phyloP scores from a whole-genome alignment of 129 eudicot species.

The Flaveria sonorensis region DNA sequence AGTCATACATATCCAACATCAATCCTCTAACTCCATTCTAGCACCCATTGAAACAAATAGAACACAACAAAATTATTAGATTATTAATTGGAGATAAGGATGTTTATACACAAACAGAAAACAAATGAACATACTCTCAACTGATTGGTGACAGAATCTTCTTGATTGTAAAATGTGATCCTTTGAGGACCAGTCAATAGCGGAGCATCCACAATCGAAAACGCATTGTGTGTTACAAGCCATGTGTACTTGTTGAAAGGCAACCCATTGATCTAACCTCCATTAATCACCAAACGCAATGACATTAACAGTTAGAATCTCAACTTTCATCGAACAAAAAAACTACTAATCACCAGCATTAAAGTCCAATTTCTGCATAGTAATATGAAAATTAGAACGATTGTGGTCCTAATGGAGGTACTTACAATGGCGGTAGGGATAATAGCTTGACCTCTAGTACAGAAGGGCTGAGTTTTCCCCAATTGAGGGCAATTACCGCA shows the following conservation, averaged over 20 bases:
- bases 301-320: background rate
- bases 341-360: conserved; percentile 8
- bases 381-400: background rate
- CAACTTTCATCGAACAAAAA: background rate
- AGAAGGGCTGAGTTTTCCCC: conserved; percentile 65
- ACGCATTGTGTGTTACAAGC: conserved; percentile 93
- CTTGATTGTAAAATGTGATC: conserved; percentile 96
- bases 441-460: conserved; percentile 86
- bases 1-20: conserved; percentile 99
- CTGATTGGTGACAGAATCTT: conserved; percentile 93
- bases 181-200: conserved; percentile 79
- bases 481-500: conserved; percentile 88
- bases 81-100: background rate
- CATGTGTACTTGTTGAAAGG: conserved; percentile 99
- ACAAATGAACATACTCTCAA: conserved; percentile 61
- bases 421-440: conserved; percentile 79
- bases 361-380: background rate
- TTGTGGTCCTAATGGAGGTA: background rate
- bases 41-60: conserved; percentile 14
- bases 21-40: conserved; percentile 99
- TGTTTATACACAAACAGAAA: background rate
- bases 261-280: conserved; percentile 73
- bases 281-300: conserved; percentile 31
- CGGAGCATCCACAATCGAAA: conserved; percentile 96
- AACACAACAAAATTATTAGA: conserved; percentile 1